Base-by-base conservation (phyloP, 192 early-diverging fungal genomes). In the Irineochytrium annulatum region DNA sequence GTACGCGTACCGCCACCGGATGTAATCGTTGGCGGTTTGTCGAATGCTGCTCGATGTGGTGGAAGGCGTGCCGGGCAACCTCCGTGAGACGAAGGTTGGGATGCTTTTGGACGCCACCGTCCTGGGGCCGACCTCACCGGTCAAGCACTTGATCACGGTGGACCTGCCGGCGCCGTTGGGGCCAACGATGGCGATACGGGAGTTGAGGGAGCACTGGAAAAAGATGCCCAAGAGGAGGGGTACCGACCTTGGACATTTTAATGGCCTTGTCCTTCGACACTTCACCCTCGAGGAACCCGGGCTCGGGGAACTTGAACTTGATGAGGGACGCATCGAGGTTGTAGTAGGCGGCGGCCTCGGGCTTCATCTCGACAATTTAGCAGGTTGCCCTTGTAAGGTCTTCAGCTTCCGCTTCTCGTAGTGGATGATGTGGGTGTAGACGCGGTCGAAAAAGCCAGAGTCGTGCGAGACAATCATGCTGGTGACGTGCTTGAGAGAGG, bases 401-500 rank as follows among this genome's bases (percentile, higher is more conserved):
- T 87, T 83, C 62, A 91, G 72, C 79, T 88, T 91, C 57, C 79
- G 75, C 73, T 85, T 84, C 72, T 91, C 87, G 75, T 89, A 90
- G 69, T 91, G 88, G 59, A 90, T 88, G 60, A 90, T 88, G 71
- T 88, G 74, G 34, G 88, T 89, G 76, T 85, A 88, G 60, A 84
- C 84, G 57, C 73, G 58, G 75, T 91, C 87, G 29, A 91, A 69
- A 83, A 91, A 91, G 34, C 84, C 77, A 65, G 87, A 85, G 78
- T 91, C 89, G 85, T 91, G 88, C 46, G 89, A 91, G 41, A 90
- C 88, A 62, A 90, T 88, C 78, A 90, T 84, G 58, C 82, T 86
- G 65, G 89, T 90, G 54, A 90, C 87, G 71, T 81, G 81, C 69
- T 75, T 79, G 49, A 89, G 69, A 52, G 73, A 73, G 66, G 57